Conservation (phyloP, 768 basidiomycete species). For the Phlebiopsis flavidoalba region DNA sequence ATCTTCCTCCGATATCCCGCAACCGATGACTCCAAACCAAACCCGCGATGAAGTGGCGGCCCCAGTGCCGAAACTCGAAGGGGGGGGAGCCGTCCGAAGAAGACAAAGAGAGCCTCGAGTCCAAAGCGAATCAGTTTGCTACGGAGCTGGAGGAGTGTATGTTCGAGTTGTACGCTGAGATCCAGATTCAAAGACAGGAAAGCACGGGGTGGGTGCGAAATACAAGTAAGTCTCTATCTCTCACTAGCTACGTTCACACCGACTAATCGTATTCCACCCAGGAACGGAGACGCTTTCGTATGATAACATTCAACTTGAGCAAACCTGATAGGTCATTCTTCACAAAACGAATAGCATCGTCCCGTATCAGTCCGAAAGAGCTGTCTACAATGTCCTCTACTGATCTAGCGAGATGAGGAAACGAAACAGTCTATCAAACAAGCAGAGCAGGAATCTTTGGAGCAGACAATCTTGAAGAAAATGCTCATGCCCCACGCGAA, state of each 20-base stretch:
- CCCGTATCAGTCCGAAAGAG: conserved; percentile 60
- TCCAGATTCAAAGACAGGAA: conserved; percentile 60
- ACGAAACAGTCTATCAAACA: conserved; percentile 76
- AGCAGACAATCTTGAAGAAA: conserved; percentile 80
- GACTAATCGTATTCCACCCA: conserved; percentile 23
- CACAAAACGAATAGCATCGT: conserved; percentile 71
- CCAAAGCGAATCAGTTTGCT: conserved; percentile 59
- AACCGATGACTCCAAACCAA: conserved; percentile 25
- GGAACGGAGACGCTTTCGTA: conserved; percentile 91
- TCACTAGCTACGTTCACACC: conserved; percentile 12
- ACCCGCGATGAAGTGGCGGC: conserved; percentile 18
- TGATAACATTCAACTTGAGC: conserved; percentile 83
- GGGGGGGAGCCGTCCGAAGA: conserved; percentile 56
- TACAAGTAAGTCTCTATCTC: conserved; percentile 60
- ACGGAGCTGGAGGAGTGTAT: conserved; percentile 70
- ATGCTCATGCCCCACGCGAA: conserved; percentile 63
- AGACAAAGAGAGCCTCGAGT: conserved; percentile 49
- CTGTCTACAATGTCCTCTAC: conserved; percentile 84
- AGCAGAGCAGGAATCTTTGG: conserved; percentile 77
- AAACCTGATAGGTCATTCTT: conserved; percentile 75
- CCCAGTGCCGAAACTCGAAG: conserved; percentile 40
- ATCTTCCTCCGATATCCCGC: conserved; percentile 72
- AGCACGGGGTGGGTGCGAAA: conserved; percentile 59
- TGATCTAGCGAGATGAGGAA: conserved; percentile 83
- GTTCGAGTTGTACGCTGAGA: conserved; percentile 73